Evolutionary conservation across 1,284 basidiomycete genomes (phyloP).

Genomic region (Ceratobasidium sp.): DNA sequence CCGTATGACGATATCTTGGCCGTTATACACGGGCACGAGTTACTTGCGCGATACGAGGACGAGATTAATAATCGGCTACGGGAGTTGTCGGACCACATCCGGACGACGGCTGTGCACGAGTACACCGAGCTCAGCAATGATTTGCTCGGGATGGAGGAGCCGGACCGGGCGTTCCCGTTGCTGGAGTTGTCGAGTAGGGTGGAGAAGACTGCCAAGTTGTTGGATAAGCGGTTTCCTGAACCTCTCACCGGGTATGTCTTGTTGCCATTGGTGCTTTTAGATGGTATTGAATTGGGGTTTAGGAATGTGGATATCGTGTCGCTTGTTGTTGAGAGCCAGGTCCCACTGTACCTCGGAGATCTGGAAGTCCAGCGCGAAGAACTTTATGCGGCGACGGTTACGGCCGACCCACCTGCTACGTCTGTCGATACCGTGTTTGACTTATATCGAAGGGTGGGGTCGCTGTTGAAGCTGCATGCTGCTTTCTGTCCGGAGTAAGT

Average conservation of each 20-base stretch:
- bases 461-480: conserved; percentile 79
- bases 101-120: conserved; percentile 74
- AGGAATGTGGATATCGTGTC: conserved; percentile 86
- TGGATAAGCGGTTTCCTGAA: conserved; percentile 88
- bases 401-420: conserved; percentile 80
- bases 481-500: conserved; percentile 85
- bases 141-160: conserved; percentile 68
- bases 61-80: conserved; percentile 73
- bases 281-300: neutral
- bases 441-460: conserved; percentile 82
- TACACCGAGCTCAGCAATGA: conserved; percentile 76
- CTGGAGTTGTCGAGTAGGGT: conserved; percentile 89
- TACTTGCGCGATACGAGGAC: conserved; percentile 75
- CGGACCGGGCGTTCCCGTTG: conserved; percentile 81
- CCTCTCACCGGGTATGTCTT: conserved; percentile 79
- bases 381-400: conserved; percentile 82
- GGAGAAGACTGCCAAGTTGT: conserved; percentile 84
- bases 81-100: conserved; percentile 80
- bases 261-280: conserved; percentile 11
- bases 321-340: conserved; percentile 77
- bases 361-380: conserved; percentile 78
- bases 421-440: conserved; percentile 91
- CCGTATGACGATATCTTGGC: conserved; percentile 77
- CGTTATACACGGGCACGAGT: conserved; percentile 76
- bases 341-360: conserved; percentile 84